Conservation (phyloP, 1,284 basidiomycete species). For the Schizophyllum commune region DNA sequence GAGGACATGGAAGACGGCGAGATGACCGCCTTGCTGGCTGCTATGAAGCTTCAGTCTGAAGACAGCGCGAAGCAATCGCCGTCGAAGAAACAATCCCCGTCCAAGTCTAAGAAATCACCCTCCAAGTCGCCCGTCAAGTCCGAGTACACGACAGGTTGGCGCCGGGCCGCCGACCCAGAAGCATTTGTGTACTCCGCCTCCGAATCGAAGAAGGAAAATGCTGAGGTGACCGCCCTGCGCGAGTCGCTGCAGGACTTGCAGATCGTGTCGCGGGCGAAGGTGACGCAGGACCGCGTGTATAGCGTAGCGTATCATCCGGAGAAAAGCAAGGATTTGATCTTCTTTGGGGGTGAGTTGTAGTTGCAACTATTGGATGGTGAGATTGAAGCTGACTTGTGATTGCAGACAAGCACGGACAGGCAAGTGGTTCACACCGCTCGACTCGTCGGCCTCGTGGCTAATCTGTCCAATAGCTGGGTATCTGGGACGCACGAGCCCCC, state of each 20-base stretch:
- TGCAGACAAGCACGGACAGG: conserved; percentile 67
- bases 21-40: conserved; percentile 31
- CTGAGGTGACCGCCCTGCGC: conserved; percentile 42
- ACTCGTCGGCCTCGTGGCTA: too few species aligned
- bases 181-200: conserved; percentile 43
- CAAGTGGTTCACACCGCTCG: too few species aligned
- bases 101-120: too few species aligned
- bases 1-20: conserved; percentile 42
- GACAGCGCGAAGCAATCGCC: neutral
- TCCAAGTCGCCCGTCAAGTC: neutral
- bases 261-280: conserved; percentile 67
- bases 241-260: conserved; percentile 46
- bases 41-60: neutral
- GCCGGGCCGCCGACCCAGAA: conserved; percentile 2
- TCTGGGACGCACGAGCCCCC: conserved; percentile 73
- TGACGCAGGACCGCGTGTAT: conserved; percentile 65
- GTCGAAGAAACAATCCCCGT: too few species aligned
- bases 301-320: conserved; percentile 74
- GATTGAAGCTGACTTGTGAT: neutral
- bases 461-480: conserved; percentile 36
- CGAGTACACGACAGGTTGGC: neutral
- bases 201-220: conserved; percentile 33
- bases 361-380: neutral
- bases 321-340: conserved; percentile 39
- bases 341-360: conserved; percentile 5